These are phyloP conservation scores for Leishmania guyanensis DNA, from an alignment of 208 protist species.

Conservation along the genomic window DNA sequence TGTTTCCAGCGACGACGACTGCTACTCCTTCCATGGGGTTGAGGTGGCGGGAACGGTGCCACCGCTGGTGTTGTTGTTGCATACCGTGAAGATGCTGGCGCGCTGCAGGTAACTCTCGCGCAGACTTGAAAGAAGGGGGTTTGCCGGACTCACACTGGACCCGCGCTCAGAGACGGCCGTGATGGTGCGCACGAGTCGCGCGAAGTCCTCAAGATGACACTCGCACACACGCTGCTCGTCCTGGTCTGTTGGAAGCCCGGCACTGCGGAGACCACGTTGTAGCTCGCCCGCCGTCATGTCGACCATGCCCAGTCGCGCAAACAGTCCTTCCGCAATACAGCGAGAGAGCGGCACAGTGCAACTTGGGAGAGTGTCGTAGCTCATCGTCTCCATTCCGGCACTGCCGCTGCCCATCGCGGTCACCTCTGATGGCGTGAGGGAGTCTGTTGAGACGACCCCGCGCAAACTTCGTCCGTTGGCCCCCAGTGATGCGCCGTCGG, in stretches of 20 bases:
- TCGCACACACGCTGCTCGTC: conserved; percentile 29
- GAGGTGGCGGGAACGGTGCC: not conserved
- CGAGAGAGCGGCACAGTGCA: conserved; percentile 43
- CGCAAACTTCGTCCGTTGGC: conserved; percentile 11
- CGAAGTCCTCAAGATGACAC: conserved; percentile 37
- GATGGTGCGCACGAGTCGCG: conserved; percentile 31
- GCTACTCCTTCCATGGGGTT: conserved; percentile 6
- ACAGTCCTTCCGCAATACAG: conserved; percentile 58
- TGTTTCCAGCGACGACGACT: not conserved
- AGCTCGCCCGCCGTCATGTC: conserved; percentile 40
- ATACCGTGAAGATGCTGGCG: conserved; percentile 13
- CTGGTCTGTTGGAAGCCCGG: conserved; percentile 35
- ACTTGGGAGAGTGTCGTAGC: conserved; percentile 12
- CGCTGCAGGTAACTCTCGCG: conserved; percentile 23
- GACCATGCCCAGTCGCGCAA: conserved; percentile 53
- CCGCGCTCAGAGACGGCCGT: conserved; percentile 27
- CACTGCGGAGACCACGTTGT: conserved; percentile 29
- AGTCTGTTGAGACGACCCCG: conserved; percentile 22
- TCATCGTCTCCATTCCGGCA: conserved; percentile 1
- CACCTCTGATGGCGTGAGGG: conserved; percentile 21
- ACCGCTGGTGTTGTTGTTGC: conserved; percentile 10
- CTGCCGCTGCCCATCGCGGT: conserved; percentile 16
- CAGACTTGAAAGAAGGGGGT: conserved; percentile 18
- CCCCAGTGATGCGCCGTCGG: not conserved
- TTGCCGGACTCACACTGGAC: conserved; percentile 19